Conservation (phyloP, 2,329 filamentous ascomycete genomes). For the Lecanicillium sp. region DNA sequence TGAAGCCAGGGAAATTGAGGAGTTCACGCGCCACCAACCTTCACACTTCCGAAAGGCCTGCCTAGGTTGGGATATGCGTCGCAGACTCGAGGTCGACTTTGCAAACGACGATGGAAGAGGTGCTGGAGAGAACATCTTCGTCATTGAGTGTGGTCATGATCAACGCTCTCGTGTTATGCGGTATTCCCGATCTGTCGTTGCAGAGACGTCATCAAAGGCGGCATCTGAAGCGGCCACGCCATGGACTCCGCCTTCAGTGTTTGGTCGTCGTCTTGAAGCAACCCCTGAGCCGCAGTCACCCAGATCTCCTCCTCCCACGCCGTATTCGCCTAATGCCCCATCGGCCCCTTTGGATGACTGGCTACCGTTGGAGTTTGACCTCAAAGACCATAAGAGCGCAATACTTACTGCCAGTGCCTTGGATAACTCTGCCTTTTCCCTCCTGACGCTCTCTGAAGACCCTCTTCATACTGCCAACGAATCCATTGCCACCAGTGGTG, state of each 20-base stretch:
- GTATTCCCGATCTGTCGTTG: constrained; percentile 27
- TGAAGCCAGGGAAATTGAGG: constrained; percentile 76
- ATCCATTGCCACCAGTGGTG: constrained; percentile 42
- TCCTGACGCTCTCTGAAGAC: constrained; percentile 69
- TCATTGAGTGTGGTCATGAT: constrained; percentile 62
- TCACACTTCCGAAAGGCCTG: constrained; percentile 71
- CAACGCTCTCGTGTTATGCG: constrained; percentile 35
- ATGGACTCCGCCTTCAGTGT: constrained; percentile 1
- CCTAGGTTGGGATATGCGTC: constrained; percentile 85
- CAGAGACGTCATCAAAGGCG: neutral
- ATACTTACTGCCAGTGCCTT: constrained; percentile 63
- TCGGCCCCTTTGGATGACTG: constrained; percentile 21
- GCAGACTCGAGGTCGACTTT: constrained; percentile 82
- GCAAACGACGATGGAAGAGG: constrained; percentile 68
- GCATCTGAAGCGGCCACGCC: neutral
- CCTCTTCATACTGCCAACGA: constrained; percentile 43
- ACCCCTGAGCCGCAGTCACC: constrained; percentile 15
- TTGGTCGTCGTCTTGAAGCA: constrained; percentile 2
- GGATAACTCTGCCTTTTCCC: constrained; percentile 66
- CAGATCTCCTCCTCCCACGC: constrained; percentile 15
- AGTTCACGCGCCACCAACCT: constrained; percentile 63
- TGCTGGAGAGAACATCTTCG: constrained; percentile 67
- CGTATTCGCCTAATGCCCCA: constrained; percentile 10
- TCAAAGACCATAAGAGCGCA: constrained; percentile 50
- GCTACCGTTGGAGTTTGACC: constrained; percentile 21